Percentiles rank a stretch among this genome's conserved stretches.
Conservation (phyloP, 257 asterid species). For the Solanum etuberosum region DNA sequence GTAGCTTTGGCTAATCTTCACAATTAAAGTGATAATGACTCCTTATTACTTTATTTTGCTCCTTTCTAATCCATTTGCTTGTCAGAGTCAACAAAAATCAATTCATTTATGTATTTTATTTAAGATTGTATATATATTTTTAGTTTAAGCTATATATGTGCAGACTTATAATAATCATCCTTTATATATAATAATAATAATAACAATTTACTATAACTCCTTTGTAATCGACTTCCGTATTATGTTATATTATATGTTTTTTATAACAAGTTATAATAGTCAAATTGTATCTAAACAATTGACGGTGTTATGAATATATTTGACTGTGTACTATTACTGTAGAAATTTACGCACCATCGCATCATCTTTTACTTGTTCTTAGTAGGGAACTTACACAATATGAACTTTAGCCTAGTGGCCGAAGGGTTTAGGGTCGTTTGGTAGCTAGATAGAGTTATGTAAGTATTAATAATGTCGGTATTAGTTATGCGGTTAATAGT, state of each 20-base stretch:
- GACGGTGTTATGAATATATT: not conserved
- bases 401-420: too few species aligned
- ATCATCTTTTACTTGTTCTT: not conserved
- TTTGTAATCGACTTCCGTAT: not conserved
- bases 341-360: not conserved
- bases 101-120: not conserved
- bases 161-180: too few species aligned
- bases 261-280: not conserved
- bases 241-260: not conserved
- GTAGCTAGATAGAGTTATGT: too few species aligned
- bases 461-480: too few species aligned
- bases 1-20: not conserved
- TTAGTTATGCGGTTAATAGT: too few species aligned
- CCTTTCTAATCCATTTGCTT: not conserved
- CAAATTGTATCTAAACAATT: not conserved
- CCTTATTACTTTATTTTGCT: not conserved
- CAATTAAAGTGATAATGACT: not conserved
- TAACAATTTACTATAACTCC: not conserved
- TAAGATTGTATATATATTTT: too few species aligned
- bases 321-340: not conserved
- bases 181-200: not conserved
- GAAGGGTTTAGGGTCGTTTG: too few species aligned
- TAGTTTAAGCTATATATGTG: not conserved
- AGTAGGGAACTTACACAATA: not conserved
- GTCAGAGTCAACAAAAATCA: not conserved